Percentiles rank a stretch among this genome's conserved stretches.
phyloP scores from a whole-genome alignment of 345 rosid genomes.

The Rhodamnia argentea region DNA sequence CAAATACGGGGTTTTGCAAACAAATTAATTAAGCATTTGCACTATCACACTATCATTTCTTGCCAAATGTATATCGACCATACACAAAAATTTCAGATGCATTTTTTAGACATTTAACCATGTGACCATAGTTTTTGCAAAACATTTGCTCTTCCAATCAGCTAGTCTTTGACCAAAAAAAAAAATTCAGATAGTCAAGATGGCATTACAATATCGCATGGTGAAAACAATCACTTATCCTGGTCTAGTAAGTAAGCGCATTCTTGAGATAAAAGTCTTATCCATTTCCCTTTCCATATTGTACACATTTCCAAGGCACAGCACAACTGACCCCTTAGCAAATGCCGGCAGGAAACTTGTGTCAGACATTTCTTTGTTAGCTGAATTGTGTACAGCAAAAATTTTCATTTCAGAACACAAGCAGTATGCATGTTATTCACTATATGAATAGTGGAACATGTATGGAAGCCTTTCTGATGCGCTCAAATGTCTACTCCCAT shows the following conservation, averaged over 20 bases:
- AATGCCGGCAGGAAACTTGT: background rate
- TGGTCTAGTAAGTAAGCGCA: background rate
- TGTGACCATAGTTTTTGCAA: background rate
- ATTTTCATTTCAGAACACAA: background rate
- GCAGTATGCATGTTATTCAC: background rate
- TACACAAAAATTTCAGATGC: background rate
- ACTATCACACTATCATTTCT: background rate
- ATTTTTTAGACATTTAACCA: background rate
- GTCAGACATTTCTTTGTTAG: background rate
- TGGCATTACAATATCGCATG: background rate
- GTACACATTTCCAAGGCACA: background rate
- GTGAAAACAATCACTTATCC: background rate
- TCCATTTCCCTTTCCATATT: background rate
- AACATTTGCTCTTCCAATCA: background rate
- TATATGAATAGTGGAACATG: background rate
- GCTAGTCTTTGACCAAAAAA: background rate
- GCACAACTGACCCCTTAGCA: background rate
- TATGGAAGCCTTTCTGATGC: background rate
- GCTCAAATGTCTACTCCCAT: background rate
- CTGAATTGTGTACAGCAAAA: background rate
- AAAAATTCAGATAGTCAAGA: background rate
- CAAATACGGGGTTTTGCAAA: background rate
- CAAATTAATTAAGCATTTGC: background rate
- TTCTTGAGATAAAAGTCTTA: background rate
- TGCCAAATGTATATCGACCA: background rate